Conservation (phyloP, 192 early-diverging fungal species). For the Haplosporangium gracile region DNA sequence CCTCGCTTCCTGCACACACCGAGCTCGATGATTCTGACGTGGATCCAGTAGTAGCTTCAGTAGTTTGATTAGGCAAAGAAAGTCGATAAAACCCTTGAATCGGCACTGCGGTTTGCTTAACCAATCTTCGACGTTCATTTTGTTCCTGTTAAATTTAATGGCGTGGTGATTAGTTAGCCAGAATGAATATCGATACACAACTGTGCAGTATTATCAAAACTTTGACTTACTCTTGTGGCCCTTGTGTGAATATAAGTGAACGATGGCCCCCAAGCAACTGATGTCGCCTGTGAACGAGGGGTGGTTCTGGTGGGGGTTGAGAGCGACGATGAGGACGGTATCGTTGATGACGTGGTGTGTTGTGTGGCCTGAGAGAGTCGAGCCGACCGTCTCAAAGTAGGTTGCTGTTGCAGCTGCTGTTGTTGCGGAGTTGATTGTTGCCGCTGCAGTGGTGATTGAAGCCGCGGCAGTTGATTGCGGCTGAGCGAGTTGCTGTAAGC, state of each 20-base stretch:
- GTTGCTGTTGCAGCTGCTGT: neutral
- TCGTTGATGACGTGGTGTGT: neutral
- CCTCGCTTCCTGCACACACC: neutral
- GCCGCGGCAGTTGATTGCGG: neutral
- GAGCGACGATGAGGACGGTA: neutral
- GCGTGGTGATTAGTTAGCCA: neutral
- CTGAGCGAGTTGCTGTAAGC: neutral
- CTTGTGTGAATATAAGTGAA: neutral
- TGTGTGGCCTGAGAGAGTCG: slow-evolving; percentile 1
- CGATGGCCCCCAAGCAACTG: neutral
- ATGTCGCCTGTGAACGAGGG: neutral
- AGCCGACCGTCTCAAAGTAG: slow-evolving; percentile 11
- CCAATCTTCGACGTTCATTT: slow-evolving; percentile 17
- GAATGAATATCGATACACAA: neutral
- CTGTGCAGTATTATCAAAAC: no score
- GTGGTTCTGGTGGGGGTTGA: neutral
- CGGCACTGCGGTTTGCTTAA: slow-evolving; percentile 20
- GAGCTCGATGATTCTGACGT: neutral
- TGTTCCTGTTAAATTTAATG: slow-evolving; percentile 9
- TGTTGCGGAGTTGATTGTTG: neutral
- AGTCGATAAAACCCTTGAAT: slow-evolving; percentile 22
- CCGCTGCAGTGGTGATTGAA: neutral
- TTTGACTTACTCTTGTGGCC: neutral
- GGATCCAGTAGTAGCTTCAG: neutral
- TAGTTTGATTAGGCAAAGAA: neutral